Base-by-base conservation (phyloP, 345 rosid species). In the Diplotaxis tenuifolia region DNA sequence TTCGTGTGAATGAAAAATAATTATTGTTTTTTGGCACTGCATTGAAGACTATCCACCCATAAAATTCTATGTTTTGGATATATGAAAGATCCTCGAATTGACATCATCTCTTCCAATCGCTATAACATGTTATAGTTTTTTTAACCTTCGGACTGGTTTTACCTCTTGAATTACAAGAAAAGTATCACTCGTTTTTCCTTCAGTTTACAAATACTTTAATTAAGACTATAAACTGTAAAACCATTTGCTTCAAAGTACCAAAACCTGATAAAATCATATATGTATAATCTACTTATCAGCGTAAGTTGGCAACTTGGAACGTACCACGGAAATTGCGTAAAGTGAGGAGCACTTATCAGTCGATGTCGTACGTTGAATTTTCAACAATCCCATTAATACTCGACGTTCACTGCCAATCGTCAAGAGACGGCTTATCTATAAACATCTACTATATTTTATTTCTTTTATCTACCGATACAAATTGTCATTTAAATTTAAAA, bases 271-370 rank as follows among this genome's bases (percentile, higher is more conserved):
- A 5, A 18, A n/a, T n/a, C n/a, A n/a, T n/a, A n/a, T n/a, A n/a
- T n/a, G n/a, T n/a, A n/a, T n/a, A 47, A 28, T 21, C 45, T 57
- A 31, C 23, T 31, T 47, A 61, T 27, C 28, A 59, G 23, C 61
- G 22, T 56, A 67, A 50, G 25, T 68, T 45, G 60, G 16, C 59
- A 75, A 75, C 20, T 75, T 75, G 75, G 34, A 7, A 77, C 68
- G 80, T 71, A 71, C 80, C 50, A 71, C 80, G 76, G 68, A 77
- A 77, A 42, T 55, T 57, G 50, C 70, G 54, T 63, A 55, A 70
- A 76, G 53, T 55, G 71, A 63, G 71, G 62, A 70, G 62, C 75
- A 64, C 75, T 76, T 64, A 76, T 76, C 71, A 76, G 5, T 38
- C 62, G 6, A 62, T 63, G 11, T 53, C 55, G 55, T 60, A 69